Percentiles rank a stretch among this genome's conserved stretches.
Evolutionary conservation across 2,329 filamentous ascomycete species (phyloP).

Genomic region (Fusarium compactum): DNA sequence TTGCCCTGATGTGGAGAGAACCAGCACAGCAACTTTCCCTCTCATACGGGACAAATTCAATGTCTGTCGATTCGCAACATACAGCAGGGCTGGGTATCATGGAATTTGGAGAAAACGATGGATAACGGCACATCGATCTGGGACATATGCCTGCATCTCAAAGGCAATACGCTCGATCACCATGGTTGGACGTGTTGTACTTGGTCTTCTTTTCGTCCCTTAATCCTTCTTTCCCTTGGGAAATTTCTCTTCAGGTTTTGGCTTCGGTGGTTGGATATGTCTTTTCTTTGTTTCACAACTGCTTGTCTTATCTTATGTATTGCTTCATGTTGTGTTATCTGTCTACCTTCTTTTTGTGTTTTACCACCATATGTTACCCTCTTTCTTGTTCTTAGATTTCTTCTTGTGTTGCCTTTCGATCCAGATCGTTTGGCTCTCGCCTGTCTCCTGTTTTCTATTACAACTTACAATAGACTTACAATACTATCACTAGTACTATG

Average conservation of each 20-base stretch:
- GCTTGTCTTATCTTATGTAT: background rate
- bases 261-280: background rate
- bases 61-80: background rate
- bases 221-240: too few species aligned
- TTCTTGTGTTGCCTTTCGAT: background rate
- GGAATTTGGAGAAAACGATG: conserved; percentile 1
- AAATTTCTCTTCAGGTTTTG: background rate
- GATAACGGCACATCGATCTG: conserved; percentile 9
- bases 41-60: background rate
- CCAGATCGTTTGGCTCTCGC: background rate
- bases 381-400: background rate
- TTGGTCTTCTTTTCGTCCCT: background rate
- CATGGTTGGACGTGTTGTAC: background rate
- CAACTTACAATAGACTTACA: background rate
- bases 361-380: background rate
- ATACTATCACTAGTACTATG: background rate
- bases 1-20: background rate
- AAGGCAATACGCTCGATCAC: background rate
- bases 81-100: background rate
- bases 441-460: background rate
- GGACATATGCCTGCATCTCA: background rate
- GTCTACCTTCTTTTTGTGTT: background rate
- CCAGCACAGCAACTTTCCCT: background rate
- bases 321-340: background rate
- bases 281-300: background rate